A percentile compares a stretch with the other conserved stretches of the same genome.
Conservation (phyloP, 768 basidiomycete genomes). For the Strobilomyces echinocephalus region DNA sequence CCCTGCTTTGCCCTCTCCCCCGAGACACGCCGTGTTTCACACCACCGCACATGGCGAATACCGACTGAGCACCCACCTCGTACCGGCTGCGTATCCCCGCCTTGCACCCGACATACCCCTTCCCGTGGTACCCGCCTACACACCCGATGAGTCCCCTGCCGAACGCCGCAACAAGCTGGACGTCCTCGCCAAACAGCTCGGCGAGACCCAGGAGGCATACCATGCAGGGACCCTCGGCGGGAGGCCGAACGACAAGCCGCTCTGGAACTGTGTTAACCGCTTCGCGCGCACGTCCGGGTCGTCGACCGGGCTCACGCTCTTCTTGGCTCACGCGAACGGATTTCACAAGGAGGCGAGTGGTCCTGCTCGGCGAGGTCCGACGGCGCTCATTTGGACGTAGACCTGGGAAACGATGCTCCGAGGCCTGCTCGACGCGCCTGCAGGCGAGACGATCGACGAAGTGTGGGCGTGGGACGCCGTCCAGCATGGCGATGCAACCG, state of each 20-base stretch:
- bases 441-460: constrained; percentile 50
- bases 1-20: constrained; percentile 20
- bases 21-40: constrained; percentile 19
- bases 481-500: constrained; percentile 80
- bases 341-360: constrained; percentile 77
- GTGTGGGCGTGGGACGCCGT: constrained; percentile 82
- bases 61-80: constrained; percentile 26
- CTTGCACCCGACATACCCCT: constrained; percentile 21
- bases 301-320: constrained; percentile 50
- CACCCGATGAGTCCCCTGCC: background rate
- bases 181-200: constrained; percentile 17
- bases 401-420: constrained; percentile 73
- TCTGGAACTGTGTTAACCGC: constrained; percentile 74
- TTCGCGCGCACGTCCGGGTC: constrained; percentile 38
- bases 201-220: constrained; percentile 12
- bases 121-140: constrained; percentile 16
- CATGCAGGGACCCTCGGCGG: constrained; percentile 15
- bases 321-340: constrained; percentile 82
- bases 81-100: constrained; percentile 29
- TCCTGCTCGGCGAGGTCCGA: background rate
- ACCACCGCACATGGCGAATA: constrained; percentile 14
- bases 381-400: constrained; percentile 34
- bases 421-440: constrained; percentile 43
- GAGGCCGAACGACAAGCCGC: constrained; percentile 26
- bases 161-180: constrained; percentile 11